Base-by-base conservation (phyloP, 2,329 filamentous ascomycete species). In the Ophiostoma sp. region DNA sequence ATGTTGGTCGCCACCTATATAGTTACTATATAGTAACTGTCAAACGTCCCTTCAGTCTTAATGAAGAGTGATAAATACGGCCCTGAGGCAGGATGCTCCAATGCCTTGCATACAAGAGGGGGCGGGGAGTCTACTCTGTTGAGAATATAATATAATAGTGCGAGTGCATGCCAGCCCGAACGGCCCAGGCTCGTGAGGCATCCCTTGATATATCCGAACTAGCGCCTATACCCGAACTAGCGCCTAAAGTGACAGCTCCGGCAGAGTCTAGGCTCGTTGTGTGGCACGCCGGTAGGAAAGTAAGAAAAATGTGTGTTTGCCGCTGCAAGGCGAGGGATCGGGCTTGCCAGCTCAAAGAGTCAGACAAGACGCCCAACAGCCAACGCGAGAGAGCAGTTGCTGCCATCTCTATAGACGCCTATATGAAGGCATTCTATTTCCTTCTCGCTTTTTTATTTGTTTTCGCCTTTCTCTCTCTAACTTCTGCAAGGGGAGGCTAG, bases 401-500 rank as follows among this genome's bases (percentile, higher is more conserved):
- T 39, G 36, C 36, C 5, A 39, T 39, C 10, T 39, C 5, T n/a
- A 2, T 10, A 10, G 36, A 10, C 10, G 36, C 10, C 3, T 31
- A 1, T 31, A 31, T 31, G 27, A 31, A 39, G 36, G 10, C 36
- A 31, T 31, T 31, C 27, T 31, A 3, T 31, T 31, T 31, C 27
- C 27, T 20, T 48, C 17, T 48, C 17, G 7, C 7, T n/a, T 1
- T 48, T 10, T n/a, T 7, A 11, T 3, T 17, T 7, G 3, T 3
- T 17, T n/a, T n/a, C 17, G 1, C 7, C 20, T 20, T n/a, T n/a
- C 6, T 48, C 44, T 48, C 13, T n/a, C 44, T 48, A 5, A 48
- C 52, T 27, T 57, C 52, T 57, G n/a, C 52, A 57, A 57, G 27
- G 52, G 52, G 52, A 57, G 31, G 52, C 52, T 57, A 57, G 52